phyloP scores from a whole-genome alignment of 139 green algal species.

The Coccomyxa sp. region DNA sequence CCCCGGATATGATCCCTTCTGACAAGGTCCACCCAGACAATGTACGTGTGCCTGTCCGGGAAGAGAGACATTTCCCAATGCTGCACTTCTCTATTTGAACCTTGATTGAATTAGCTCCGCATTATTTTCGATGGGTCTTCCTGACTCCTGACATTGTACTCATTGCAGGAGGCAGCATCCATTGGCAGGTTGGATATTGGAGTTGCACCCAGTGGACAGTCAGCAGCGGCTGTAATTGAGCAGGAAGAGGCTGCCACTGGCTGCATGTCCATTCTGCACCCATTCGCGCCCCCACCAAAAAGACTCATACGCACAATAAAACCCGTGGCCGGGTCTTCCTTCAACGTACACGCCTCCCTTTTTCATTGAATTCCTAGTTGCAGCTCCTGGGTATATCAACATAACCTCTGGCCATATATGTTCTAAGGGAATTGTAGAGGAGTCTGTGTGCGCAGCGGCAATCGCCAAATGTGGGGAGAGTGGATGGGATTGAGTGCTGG shows the following conservation, averaged over 20 bases:
- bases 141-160: too few relatives aligned
- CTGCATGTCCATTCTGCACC: neutral
- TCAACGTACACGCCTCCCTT: constrained; percentile 3
- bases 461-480: neutral
- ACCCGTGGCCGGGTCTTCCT: constrained; percentile 7
- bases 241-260: neutral
- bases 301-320: constrained; percentile 11
- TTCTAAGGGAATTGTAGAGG: too few relatives aligned
- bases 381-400: neutral
- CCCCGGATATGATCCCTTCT: neutral
- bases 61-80: too few relatives aligned
- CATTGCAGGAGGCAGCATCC: too few relatives aligned
- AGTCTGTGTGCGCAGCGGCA: neutral
- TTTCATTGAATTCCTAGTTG: neutral
- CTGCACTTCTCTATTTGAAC: too few relatives aligned
- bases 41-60: neutral
- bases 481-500: constrained; percentile 15
- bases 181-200: too few relatives aligned
- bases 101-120: too few relatives aligned
- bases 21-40: neutral
- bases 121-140: too few relatives aligned
- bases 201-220: too few relatives aligned
- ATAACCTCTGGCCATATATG: too few relatives aligned
- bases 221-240: neutral
- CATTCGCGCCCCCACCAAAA: neutral